A percentile compares a stretch with the other conserved stretches of the same genome.
These are phyloP conservation scores for Nemania sp. DNA, from an alignment of 2,329 filamentous ascomycete genomes.

Conservation along the genomic window DNA sequence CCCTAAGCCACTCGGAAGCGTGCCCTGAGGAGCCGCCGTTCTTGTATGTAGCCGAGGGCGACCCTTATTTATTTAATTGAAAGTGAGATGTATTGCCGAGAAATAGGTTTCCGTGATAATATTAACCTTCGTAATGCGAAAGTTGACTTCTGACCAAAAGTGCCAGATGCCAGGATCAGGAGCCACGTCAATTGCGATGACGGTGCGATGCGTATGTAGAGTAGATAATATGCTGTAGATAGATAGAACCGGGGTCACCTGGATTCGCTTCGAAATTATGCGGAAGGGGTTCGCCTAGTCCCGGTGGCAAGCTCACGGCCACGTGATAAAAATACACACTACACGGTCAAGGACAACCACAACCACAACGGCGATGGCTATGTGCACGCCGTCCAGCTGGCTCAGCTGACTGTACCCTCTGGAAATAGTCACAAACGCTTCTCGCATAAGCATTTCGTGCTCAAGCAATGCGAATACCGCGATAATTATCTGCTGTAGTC, in stretches of 20 bases:
- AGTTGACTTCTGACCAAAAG: constrained; percentile 14
- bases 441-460: neutral
- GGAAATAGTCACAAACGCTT: constrained; percentile 16
- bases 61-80: neutral
- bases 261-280: constrained; percentile 2
- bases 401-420: constrained; percentile 29
- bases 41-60: constrained; percentile 12
- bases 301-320: constrained; percentile 25
- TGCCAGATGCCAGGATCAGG: neutral
- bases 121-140: constrained; percentile 4
- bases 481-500: neutral
- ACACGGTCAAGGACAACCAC: neutral
- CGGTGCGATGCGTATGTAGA: neutral
- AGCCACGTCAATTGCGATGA: neutral
- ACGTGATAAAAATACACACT: constrained; percentile 23
- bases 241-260: constrained; percentile 14
- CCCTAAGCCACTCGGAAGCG: neutral
- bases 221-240: neutral
- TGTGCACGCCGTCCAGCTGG: constrained; percentile 15
- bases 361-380: constrained; percentile 12
- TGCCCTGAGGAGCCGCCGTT: neutral
- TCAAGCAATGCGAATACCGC: neutral
- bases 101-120: constrained; percentile 1
- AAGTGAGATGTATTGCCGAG: constrained; percentile 8
- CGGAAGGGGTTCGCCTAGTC: constrained; percentile 35